Evolutionary conservation across 2,329 filamentous ascomycete genomes (phyloP), one percentile per base, ranked within the genome.

Genomic region (Trichophyton benhamiae): DNA sequence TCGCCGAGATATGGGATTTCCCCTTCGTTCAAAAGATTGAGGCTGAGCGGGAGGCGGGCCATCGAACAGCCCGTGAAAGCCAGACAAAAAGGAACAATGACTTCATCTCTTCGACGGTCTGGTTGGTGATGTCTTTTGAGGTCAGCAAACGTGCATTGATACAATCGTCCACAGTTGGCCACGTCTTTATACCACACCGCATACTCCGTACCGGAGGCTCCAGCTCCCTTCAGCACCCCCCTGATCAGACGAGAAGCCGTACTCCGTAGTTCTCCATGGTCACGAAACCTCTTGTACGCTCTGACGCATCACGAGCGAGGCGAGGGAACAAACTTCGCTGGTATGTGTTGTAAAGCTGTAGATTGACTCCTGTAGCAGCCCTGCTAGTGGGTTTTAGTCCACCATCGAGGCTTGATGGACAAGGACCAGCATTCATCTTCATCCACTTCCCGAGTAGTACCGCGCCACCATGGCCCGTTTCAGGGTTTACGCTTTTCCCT

Each of bases 361-460:
- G 22, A 53, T 53, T 53, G 49, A 53, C 49, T 53, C 49, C 49
- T 53, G 49, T 13, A 53, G 49, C 11, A 27, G 25, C 49, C 49
- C 49, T 53, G 49, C 27, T 53, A 53, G 49, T 25, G 49, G 49
- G 49, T 33, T 53, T 53, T 27, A 53, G 49, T 17, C 17, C 49
- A 53, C 15, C 25, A 53, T 8, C 9, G 49, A 53, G 49, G 49
- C 25, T 53, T 53, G 49, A 53, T 53, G 27, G 49, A 53, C 49
- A 27, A 53, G 49, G 49, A 30, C 49, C 49, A 53, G 49, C 49
- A 53, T 53, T 33, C 49, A 33, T 25, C 20, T 22, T 22, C 49
- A 53, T 53, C 49, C 49, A 53, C 49, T 53, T 53, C 49, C 49
- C 49, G 49, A 53, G 49, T 53, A 53, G 49, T 53, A 53, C 49